Evolutionary conservation across 2,329 filamentous ascomycete species (phyloP).

Genomic region (Alternaria infectoria): DNA sequence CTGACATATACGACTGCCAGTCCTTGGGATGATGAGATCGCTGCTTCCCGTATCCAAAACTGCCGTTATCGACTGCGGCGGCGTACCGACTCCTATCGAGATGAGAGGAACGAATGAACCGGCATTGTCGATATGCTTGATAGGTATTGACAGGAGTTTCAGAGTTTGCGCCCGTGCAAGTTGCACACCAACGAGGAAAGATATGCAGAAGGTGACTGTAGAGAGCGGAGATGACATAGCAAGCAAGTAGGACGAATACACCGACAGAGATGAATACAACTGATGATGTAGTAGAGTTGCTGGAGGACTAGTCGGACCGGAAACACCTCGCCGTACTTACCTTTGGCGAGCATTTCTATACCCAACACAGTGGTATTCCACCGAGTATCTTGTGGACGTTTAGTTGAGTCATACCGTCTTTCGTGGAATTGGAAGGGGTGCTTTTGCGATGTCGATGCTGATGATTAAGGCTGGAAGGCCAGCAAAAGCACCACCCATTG

Average conservation of each 20-base stretch:
- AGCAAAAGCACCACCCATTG: neutral
- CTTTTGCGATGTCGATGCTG: neutral
- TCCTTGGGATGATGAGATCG: neutral
- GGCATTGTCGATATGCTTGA: neutral
- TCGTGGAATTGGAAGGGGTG: neutral
- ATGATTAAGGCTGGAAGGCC: rapidly evolving
- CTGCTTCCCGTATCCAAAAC: neutral
- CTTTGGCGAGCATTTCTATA: neutral
- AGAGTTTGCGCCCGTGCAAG: neutral
- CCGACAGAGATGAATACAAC: neutral
- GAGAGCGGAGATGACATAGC: neutral
- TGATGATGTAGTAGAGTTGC: neutral
- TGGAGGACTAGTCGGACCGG: neutral
- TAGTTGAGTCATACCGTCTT: neutral
- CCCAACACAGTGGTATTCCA: neutral
- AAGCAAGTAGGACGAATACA: neutral
- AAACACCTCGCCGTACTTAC: neutral
- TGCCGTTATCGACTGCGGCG: neutral
- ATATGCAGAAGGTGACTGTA: neutral
- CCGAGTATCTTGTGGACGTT: neutral
- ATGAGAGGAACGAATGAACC: neutral
- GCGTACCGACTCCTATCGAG: neutral
- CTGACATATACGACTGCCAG: neutral
- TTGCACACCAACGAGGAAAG: neutral
- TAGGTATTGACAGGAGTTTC: neutral